These are phyloP conservation scores for Cordyceps javanica DNA, from an alignment of 2,329 filamentous ascomycete species.

Conservation along the genomic window DNA sequence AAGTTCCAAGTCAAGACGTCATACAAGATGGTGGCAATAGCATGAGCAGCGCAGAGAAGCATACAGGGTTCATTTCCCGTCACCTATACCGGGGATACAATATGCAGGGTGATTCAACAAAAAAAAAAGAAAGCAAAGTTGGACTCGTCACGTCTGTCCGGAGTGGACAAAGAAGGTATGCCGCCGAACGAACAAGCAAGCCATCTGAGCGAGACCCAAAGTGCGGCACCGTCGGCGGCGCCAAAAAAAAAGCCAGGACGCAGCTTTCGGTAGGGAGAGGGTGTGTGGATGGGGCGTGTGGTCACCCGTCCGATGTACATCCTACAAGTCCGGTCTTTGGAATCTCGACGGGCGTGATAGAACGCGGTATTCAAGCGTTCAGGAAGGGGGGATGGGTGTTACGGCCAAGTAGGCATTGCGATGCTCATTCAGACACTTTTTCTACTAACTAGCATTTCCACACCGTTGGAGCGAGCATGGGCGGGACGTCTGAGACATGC, in stretches of 20 bases:
- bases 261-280: neutral
- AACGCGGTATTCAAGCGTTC: neutral
- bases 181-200: neutral
- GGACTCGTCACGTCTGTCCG: neutral
- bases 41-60: neutral
- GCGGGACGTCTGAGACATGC: constrained; percentile 6
- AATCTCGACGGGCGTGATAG: neutral
- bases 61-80: neutral
- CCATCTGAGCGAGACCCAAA: constrained; percentile 1
- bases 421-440: too few species aligned
- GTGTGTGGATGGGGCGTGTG: neutral
- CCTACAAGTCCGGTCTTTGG: neutral
- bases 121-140: neutral
- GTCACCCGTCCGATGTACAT: neutral
- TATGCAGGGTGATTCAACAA: neutral
- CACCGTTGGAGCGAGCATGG: neutral
- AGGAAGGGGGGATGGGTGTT: neutral
- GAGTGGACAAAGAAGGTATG: neutral
- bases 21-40: neutral
- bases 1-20: neutral
- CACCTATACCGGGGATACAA: neutral
- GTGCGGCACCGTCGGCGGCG: neutral
- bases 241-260: constrained; percentile 6
- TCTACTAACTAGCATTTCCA: too few species aligned
- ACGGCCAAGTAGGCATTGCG: too few species aligned